Base-by-base conservation (phyloP, 176 grass and related monocot genomes). In the Secale cereale region DNA sequence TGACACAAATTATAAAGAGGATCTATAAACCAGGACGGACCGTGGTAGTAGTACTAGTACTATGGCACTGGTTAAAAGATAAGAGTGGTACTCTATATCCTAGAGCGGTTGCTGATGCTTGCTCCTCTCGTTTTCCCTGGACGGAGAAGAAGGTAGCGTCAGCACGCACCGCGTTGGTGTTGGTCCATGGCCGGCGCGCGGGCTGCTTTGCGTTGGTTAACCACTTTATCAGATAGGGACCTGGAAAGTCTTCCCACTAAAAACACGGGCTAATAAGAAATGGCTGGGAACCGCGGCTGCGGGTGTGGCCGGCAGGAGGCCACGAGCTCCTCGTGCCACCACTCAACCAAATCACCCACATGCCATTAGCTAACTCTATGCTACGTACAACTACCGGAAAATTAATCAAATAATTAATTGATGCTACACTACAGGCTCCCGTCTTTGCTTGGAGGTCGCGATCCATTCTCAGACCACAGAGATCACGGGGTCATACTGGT, bases 311-410 rank as follows among this genome's bases (percentile, higher is more conserved):
- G 85, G 77, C 76, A 63, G 60, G 23, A 64, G 61, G 13, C 27
- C 85, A 84, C 85, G 89, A 85, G 50, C 29, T 84, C 70, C 81
- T 91, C 89, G 37, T 19, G 71, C 40, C 40, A 37, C 13, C 59
- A 10, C 17, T n/a, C 73, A 48, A 80, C 43, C 8, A 22, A 17
- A 17, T 2, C 9, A 41, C 23, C 22, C 33, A 23, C 52, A 19
- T 20, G 2, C 52, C 52, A 56, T 19, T 2, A 52, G 16, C 48
- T 19, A 52, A 52, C 48, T 19, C 17, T 19, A 52, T 17, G 48
- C 16, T 52, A 52, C 11, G 12, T 14, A 14, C 48, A 52, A 7
- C 48, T 2, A 52, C 16, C 6, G 48, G 48, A 52, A 19, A 19
- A 16, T 52, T 52, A 52, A 0, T 52, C 19, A 16, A 52, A 52